Evolutionary conservation across 345 rosid species (phyloP).

Genomic region (Clausena lansium): DNA sequence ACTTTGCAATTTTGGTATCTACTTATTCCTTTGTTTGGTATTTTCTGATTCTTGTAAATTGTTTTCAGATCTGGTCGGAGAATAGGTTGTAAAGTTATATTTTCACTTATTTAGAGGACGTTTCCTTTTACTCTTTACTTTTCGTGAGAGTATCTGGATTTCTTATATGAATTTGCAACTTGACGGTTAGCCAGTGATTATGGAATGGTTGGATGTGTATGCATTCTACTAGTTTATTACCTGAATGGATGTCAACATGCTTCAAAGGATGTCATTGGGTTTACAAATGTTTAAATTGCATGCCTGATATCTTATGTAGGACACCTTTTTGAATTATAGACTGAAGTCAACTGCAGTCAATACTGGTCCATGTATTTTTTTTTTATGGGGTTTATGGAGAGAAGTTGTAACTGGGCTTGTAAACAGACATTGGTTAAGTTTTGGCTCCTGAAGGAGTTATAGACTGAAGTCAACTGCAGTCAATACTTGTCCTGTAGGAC

Average conservation of each 20-base stretch:
- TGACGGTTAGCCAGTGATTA: background rate
- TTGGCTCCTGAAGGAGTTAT: background rate
- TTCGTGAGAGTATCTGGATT: background rate
- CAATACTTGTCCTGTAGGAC: too few relatives aligned
- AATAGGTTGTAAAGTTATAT: background rate
- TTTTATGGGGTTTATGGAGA: background rate
- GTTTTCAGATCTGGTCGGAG: background rate
- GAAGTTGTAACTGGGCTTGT: background rate
- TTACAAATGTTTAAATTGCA: background rate
- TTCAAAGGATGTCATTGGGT: background rate
- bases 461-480: too few relatives aligned
- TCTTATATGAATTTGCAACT: background rate
- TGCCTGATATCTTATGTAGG: background rate
- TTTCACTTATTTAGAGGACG: background rate
- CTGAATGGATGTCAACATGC: background rate
- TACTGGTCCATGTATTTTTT: too few relatives aligned
- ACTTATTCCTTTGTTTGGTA: slow-evolving; percentile 12
- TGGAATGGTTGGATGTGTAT: background rate
- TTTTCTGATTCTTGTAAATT: background rate
- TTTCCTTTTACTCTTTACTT: background rate
- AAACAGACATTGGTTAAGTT: background rate
- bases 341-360: background rate
- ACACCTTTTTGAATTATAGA: background rate
- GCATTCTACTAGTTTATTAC: background rate
- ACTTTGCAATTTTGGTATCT: slow-evolving; percentile 93